A percentile compares a stretch with the other conserved stretches of the same genome.
phyloP scores from a whole-genome alignment of 768 basidiomycete species.

The Dioszegia aurantiaca region DNA sequence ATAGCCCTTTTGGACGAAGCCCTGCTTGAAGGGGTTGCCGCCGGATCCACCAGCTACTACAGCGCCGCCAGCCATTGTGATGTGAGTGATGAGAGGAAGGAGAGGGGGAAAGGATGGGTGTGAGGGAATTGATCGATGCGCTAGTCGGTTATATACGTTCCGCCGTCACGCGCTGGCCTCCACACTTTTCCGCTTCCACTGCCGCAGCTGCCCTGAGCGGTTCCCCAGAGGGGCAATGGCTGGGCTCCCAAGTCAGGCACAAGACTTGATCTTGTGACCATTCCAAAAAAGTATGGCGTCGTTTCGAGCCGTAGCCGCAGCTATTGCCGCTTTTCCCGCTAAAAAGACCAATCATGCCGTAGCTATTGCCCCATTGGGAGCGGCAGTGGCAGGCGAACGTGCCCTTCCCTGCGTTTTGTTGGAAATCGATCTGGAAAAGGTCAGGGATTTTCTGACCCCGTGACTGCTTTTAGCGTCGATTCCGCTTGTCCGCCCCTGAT shows the following conservation, averaged over 20 bases:
- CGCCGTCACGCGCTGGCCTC: not conserved
- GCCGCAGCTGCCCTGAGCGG: not conserved
- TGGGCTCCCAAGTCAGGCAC: slow-evolving; percentile 6
- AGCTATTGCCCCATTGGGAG: no score
- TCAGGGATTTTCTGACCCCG: no score
- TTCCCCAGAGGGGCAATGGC: not conserved
- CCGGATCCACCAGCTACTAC: slow-evolving; percentile 39
- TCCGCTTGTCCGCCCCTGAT: not conserved
- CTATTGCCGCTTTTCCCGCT: slow-evolving; percentile 5
- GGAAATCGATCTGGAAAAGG: no score
- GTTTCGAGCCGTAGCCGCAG: no score
- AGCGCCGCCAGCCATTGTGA: slow-evolving; percentile 48
- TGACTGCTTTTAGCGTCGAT: no score
- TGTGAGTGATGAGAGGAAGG: not conserved
- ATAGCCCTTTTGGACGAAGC: slow-evolving; percentile 46
- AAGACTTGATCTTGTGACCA: not conserved
- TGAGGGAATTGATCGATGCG: no score
- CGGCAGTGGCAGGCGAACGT: no score
- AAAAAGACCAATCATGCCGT: slow-evolving; percentile 1
- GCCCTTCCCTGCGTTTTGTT: no score
- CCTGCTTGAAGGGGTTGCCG: slow-evolving; percentile 47
- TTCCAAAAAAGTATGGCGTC: not conserved
- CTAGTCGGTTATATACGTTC: slow-evolving; percentile 10
- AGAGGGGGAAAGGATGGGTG: not conserved
- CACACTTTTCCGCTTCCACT: not conserved